Percentiles rank a stretch among this genome's conserved stretches.
These are phyloP conservation scores for Aspergillus fischeri DNA, from an alignment of 2,329 filamentous ascomycete genomes.

Conservation along the genomic window DNA sequence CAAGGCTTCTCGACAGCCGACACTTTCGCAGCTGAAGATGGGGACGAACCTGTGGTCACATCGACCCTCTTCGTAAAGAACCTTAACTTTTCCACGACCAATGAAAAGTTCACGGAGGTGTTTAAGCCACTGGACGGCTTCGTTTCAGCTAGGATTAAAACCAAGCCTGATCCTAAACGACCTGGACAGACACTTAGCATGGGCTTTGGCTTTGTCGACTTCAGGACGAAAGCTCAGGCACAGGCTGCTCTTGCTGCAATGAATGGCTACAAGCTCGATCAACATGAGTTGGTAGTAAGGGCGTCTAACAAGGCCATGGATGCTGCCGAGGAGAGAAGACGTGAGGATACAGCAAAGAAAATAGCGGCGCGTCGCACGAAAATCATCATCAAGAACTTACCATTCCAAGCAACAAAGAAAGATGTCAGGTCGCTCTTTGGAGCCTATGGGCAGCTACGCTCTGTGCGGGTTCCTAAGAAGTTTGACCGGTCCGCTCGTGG, in stretches of 20 bases:
- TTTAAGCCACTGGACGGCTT: constrained; percentile 85
- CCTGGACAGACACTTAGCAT: constrained; percentile 85
- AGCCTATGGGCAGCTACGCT: constrained; percentile 86
- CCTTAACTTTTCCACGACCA: constrained; percentile 86
- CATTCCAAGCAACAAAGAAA: constrained; percentile 91
- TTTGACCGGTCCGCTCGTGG: constrained; percentile 84
- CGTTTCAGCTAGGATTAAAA: constrained; percentile 84
- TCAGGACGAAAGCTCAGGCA: constrained; percentile 71
- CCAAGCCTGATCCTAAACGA: constrained; percentile 87
- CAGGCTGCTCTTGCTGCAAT: constrained; percentile 77
- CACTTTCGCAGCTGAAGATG: constrained; percentile 40
- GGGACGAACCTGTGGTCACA: constrained; percentile 50
- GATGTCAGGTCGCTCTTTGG: constrained; percentile 82
- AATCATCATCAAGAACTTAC: constrained; percentile 96
- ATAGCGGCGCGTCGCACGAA: constrained; percentile 73
- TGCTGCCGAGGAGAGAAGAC: constrained; percentile 79
- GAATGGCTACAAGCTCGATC: constrained; percentile 83
- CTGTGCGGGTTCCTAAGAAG: constrained; percentile 91
- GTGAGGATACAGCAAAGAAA: constrained; percentile 80
- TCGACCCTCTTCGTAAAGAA: constrained; percentile 92
- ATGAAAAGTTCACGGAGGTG: constrained; percentile 66
- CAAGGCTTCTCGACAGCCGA: constrained; percentile 41
- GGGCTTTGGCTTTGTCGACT: constrained; percentile 95
- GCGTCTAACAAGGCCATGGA: constrained; percentile 83
- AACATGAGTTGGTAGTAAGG: constrained; percentile 78